Conservation (phyloP, 129 eudicot species). For the Smallanthus sonchifolius region DNA sequence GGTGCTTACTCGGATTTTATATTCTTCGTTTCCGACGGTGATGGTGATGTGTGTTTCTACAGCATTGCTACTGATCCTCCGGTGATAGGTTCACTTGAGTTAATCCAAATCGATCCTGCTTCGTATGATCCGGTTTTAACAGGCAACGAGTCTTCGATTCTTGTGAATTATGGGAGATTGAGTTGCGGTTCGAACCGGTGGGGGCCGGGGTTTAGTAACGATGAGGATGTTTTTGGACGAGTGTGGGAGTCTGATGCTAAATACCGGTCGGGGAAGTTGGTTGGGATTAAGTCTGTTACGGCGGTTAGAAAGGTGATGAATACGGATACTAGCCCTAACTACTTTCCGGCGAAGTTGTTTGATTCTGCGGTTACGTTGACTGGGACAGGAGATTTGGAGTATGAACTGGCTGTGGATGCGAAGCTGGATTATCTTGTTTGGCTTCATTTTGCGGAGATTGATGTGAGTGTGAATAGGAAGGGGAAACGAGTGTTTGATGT, state of each 20-base stretch:
- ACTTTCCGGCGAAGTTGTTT: conserved; percentile 71
- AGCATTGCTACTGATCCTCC: conserved; percentile 96
- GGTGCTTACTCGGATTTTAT: conserved; percentile 85
- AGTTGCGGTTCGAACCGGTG: conserved; percentile 69
- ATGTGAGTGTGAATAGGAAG: conserved; percentile 58
- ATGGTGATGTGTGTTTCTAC: conserved; percentile 74
- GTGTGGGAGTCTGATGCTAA: conserved; percentile 72
- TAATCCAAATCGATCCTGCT: conserved; percentile 56
- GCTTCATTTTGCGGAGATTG: conserved; percentile 96
- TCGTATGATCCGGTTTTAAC: conserved; percentile 48
- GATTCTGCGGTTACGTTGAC: conserved; percentile 49
- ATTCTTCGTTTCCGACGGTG: conserved; percentile 44
- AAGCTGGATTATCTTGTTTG: conserved; percentile 81
- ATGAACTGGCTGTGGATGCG: conserved; percentile 81
- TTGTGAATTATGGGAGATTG: conserved; percentile 85
- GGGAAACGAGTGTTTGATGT: conserved; percentile 91
- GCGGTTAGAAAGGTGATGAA: conserved; percentile 44
- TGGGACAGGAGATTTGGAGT: conserved; percentile 51
- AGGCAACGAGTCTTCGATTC: conserved; percentile 36
- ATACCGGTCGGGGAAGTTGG: conserved; percentile 32
- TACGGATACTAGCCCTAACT: conserved; percentile 53
- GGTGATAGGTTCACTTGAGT: conserved; percentile 65
- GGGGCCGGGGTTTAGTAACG: conserved; percentile 94
- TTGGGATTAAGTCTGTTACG: conserved; percentile 37
- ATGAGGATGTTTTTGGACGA: conserved; percentile 64